Percentiles rank a stretch among this genome's conserved stretches.
These are phyloP conservation scores for Mycena sp. DNA, from an alignment of 1,284 basidiomycete genomes.

Conservation along the genomic window DNA sequence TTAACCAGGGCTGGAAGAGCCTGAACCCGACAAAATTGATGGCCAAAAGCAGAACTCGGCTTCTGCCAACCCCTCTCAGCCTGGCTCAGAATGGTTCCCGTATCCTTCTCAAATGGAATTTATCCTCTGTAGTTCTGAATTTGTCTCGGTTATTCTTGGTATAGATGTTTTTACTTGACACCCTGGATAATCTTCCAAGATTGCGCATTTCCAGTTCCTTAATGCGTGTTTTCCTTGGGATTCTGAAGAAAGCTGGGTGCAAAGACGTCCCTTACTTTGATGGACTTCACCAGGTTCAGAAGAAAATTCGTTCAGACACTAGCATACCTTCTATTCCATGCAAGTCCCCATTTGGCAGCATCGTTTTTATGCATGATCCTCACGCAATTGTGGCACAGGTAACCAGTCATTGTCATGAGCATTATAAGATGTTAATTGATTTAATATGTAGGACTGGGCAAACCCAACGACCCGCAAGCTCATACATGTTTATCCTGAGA, in stretches of 20 bases:
- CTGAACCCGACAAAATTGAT: neutral
- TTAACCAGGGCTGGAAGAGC: neutral
- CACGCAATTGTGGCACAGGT: constrained; percentile 28
- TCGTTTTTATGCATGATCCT: constrained; percentile 33
- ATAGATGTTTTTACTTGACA: constrained; percentile 20
- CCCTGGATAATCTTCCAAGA: constrained; percentile 12
- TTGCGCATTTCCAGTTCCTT: constrained; percentile 25
- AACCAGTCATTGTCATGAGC: neutral
- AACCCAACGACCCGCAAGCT: constrained; percentile 26
- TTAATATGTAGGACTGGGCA: constrained; percentile 13
- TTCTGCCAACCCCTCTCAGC: no score
- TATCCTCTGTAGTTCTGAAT: neutral
- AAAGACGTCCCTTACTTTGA: constrained; percentile 40
- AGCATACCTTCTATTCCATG: constrained; percentile 33
- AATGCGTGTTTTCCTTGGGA: constrained; percentile 41
- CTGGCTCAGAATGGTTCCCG: neutral
- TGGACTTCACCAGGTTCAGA: constrained; percentile 37
- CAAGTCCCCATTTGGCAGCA: constrained; percentile 39
- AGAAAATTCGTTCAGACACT: constrained; percentile 23
- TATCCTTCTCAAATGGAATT: neutral
- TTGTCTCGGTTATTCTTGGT: neutral
- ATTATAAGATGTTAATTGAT: no score
- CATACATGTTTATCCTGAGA: constrained; percentile 34
- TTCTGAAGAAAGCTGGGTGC: constrained; percentile 37
- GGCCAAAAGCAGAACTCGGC: neutral